A percentile compares a stretch with the other conserved stretches of the same genome.
These are phyloP conservation scores for Kluyveromyces lactis DNA, from an alignment of 805 yeast species.

Conservation along the genomic window DNA sequence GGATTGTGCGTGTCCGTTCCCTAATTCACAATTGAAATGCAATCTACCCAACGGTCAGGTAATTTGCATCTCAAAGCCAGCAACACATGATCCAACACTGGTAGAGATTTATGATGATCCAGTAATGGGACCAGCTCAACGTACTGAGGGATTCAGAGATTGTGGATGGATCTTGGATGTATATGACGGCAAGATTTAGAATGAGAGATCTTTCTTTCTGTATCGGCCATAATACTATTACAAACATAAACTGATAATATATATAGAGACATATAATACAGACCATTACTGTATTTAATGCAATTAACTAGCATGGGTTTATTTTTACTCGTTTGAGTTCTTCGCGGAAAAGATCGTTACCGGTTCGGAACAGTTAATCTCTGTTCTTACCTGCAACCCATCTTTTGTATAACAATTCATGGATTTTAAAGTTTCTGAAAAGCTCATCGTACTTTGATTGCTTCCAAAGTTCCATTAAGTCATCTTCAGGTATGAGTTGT, in stretches of 20 bases:
- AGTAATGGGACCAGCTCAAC: conserved; percentile 38
- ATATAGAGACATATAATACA: neutral
- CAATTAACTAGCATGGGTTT: too few species aligned
- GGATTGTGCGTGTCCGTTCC: conserved; percentile 88
- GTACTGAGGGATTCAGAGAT: conserved; percentile 51
- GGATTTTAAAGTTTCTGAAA: conserved; percentile 40
- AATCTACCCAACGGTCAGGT: conserved; percentile 54
- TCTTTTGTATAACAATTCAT: conserved; percentile 63
- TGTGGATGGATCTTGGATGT: conserved; percentile 82
- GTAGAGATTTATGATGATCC: conserved; percentile 35
- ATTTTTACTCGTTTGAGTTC: too few species aligned
- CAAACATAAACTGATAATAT: neutral
- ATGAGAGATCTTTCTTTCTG: too few species aligned
- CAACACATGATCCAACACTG: conserved; percentile 35
- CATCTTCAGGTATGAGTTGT: conserved; percentile 34
- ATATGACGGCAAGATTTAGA: conserved; percentile 46
- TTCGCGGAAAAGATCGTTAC: too few species aligned
- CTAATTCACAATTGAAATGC: conserved; percentile 79
- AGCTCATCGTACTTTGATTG: conserved; percentile 12
- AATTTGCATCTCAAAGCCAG: conserved; percentile 81
- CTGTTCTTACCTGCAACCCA: conserved; percentile 85
- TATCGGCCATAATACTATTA: neutral
- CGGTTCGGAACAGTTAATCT: conserved; percentile 36
- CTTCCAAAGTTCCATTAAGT: conserved; percentile 20
- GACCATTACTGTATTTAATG: too few species aligned